phyloP scores from a whole-genome alignment of 805 yeast species.

The Ogataea siamensis region DNA sequence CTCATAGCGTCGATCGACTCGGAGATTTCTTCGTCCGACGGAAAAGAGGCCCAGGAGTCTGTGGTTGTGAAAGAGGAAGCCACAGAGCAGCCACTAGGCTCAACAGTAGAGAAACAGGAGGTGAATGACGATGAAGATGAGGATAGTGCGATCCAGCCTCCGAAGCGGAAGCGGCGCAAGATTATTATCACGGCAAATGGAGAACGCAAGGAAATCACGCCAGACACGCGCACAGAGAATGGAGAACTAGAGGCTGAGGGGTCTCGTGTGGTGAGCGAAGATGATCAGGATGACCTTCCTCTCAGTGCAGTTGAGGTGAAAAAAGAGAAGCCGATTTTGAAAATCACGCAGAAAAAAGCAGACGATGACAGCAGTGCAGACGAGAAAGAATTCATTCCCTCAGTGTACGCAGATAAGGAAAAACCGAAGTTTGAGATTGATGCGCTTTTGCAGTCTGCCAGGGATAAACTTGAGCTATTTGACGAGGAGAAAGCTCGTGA shows the following conservation, averaged over 20 bases:
- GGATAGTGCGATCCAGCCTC: conserved; percentile 18
- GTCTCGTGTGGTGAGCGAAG: background rate
- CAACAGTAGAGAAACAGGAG: conserved; percentile 2
- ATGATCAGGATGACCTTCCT: conserved; percentile 7
- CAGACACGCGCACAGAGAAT: conserved; percentile 14
- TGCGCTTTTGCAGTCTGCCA: conserved; percentile 22
- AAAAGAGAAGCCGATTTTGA: conserved; percentile 4
- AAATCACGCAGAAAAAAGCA: background rate
- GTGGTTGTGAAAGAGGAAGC: conserved; percentile 14
- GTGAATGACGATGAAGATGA: conserved; percentile 20
- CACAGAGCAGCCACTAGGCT: conserved; percentile 5
- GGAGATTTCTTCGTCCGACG: conserved; percentile 11
- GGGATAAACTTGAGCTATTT: conserved; percentile 23
- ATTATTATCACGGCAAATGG: conserved; percentile 24
- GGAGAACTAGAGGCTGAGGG: conserved; percentile 18
- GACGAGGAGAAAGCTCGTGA: conserved; percentile 55
- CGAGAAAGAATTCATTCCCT: conserved; percentile 35
- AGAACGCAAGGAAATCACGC: conserved; percentile 21
- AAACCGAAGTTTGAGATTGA: conserved; percentile 21
- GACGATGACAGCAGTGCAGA: conserved; percentile 3
- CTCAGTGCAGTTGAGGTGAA: background rate
- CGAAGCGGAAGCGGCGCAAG: conserved; percentile 23
- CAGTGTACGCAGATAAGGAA: conserved; percentile 35
- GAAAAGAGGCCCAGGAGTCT: conserved; percentile 6
- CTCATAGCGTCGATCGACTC: conserved; percentile 24